These are phyloP conservation scores for Phaeoacremonium minimum DNA, from an alignment of 2,329 filamentous ascomycete species.

Conservation along the genomic window DNA sequence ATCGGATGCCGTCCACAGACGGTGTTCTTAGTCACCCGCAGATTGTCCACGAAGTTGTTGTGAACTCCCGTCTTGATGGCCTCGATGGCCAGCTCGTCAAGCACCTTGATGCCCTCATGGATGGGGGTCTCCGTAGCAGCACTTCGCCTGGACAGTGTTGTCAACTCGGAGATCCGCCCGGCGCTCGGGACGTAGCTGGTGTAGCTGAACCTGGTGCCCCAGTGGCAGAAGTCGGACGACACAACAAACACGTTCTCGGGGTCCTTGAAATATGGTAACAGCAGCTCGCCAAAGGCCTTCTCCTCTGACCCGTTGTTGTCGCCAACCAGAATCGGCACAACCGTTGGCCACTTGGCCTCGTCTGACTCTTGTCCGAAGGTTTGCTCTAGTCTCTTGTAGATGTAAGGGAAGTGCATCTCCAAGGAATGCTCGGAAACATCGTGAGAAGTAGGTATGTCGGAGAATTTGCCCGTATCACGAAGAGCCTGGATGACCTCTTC, in stretches of 20 bases:
- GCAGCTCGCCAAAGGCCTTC: slow-evolving; percentile 60
- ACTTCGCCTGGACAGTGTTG: slow-evolving; percentile 23
- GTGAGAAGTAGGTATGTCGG: slow-evolving; percentile 57
- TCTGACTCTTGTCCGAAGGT: slow-evolving; percentile 35
- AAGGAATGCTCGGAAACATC: slow-evolving; percentile 89
- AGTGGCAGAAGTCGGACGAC: slow-evolving; percentile 96
- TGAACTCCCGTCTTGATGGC: slow-evolving; percentile 77
- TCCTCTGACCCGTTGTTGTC: slow-evolving; percentile 65
- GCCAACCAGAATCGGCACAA: slow-evolving; percentile 85
- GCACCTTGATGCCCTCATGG: slow-evolving; percentile 75
- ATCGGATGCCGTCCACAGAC: slow-evolving; percentile 95
- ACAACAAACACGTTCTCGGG: slow-evolving; percentile 78
- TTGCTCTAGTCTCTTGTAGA: slow-evolving; percentile 68
- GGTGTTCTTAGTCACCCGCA: slow-evolving; percentile 77
- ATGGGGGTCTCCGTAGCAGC: slow-evolving; percentile 50
- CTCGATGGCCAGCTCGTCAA: slow-evolving; percentile 80
- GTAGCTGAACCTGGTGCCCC: slow-evolving; percentile 82
- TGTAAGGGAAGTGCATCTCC: slow-evolving; percentile 94
- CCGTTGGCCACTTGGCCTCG: slow-evolving; percentile 54
- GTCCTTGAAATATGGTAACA: slow-evolving; percentile 75
- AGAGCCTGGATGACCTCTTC: slow-evolving; percentile 46
- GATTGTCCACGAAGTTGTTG: slow-evolving; percentile 61
- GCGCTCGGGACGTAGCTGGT: slow-evolving; percentile 63
- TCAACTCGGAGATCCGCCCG: slow-evolving; percentile 32
- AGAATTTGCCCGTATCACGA: slow-evolving; percentile 47